Conservation (phyloP, 2,329 filamentous ascomycete genomes). For the Juglanconis juglandina region DNA sequence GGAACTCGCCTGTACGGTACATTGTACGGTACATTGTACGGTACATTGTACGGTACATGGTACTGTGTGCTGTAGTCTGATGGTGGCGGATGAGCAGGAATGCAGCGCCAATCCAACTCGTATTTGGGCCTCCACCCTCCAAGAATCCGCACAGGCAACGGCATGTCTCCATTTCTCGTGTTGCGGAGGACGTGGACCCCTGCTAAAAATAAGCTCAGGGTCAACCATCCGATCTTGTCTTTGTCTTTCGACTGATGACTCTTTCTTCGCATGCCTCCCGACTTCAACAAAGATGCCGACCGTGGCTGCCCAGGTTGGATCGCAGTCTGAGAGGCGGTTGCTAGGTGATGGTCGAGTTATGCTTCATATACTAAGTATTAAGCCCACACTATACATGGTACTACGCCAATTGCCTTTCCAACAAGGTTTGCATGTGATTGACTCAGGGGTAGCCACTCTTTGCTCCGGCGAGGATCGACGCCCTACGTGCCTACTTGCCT, state of each 20-base stretch:
- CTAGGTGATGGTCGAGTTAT: too few species aligned
- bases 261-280: neutral
- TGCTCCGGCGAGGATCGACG: neutral
- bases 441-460: neutral
- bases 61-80: neutral
- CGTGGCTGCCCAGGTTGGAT: too few species aligned
- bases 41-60: too few species aligned
- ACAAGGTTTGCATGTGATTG: conserved; percentile 1
- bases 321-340: too few species aligned
- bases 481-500: neutral
- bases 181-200: conserved; percentile 12
- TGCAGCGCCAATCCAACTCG: neutral
- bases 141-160: neutral
- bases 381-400: neutral
- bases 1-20: too few species aligned
- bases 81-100: neutral
- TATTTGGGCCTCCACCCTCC: neutral
- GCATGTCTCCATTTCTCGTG: conserved; percentile 19
- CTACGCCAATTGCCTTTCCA: neutral
- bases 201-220: conserved; percentile 18
- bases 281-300: neutral
- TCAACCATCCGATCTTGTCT: conserved; percentile 11
- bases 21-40: too few species aligned
- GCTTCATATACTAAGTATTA: too few species aligned
- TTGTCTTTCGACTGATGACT: neutral